These are phyloP conservation scores for Spergularia azorica DNA, from an alignment of 179 eudicot species.

Conservation along the genomic window DNA sequence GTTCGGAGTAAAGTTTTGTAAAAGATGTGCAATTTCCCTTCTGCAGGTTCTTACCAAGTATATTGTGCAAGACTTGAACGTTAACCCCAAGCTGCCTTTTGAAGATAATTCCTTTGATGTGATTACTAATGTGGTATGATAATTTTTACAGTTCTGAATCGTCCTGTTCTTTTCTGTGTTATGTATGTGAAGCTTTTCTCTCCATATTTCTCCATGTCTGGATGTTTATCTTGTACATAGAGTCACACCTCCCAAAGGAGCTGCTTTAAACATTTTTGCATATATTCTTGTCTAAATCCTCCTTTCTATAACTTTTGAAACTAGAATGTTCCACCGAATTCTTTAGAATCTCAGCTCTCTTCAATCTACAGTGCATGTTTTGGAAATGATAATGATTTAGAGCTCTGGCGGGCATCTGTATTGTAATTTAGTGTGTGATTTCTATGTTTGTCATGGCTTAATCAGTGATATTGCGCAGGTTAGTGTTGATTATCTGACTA, in stretches of 20 bases:
- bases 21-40: slow-evolving; percentile 5
- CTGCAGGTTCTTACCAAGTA: slow-evolving; percentile 88
- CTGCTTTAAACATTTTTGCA: no score
- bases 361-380: not conserved
- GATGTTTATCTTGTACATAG: not conserved
- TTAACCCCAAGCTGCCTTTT: slow-evolving; percentile 78
- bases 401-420: not conserved
- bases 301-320: no score
- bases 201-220: not conserved
- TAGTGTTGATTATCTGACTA: slow-evolving; percentile 89
- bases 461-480: slow-evolving; percentile 51
- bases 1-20: not conserved
- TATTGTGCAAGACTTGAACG: slow-evolving; percentile 89
- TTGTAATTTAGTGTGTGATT: not conserved
- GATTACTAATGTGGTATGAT: slow-evolving; percentile 92
- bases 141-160: no score
- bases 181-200: slow-evolving; percentile 2
- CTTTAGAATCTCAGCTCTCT: not conserved
- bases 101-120: slow-evolving; percentile 87
- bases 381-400: not conserved
- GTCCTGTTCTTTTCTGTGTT: not conserved
- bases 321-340: no score
- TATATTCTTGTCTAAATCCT: no score
- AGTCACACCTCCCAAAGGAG: not conserved
- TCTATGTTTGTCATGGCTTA: slow-evolving; percentile 2